These are phyloP conservation scores for Trypanosoma theileri DNA, from an alignment of 208 protist genomes.

Conservation along the genomic window DNA sequence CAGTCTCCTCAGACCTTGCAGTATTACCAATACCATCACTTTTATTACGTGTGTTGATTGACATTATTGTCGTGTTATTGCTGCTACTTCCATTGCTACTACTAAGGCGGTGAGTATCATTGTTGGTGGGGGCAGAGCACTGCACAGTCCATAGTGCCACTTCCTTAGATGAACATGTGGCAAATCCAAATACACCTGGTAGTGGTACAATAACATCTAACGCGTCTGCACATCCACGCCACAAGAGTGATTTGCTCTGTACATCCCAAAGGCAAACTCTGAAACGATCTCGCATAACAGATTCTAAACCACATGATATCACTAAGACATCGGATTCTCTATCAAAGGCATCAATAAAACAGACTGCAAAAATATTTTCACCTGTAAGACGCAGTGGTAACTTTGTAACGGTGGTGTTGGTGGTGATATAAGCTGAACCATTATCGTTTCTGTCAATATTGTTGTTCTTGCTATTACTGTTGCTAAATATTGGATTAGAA, in stretches of 20 bases:
- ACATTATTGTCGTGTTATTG: too few species aligned
- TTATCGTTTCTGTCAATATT: too few species aligned
- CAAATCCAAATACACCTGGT: slow-evolving; percentile 46
- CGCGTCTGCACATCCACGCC: slow-evolving; percentile 67
- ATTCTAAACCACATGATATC: slow-evolving; percentile 63
- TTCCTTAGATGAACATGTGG: slow-evolving; percentile 39
- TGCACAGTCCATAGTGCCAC: slow-evolving; percentile 31
- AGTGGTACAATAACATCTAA: slow-evolving; percentile 54
- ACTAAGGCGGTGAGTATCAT: not conserved
- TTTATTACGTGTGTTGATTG: not conserved
- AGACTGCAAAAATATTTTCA: slow-evolving; percentile 50
- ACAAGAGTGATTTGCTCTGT: slow-evolving; percentile 40
- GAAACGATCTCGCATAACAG: slow-evolving; percentile 22
- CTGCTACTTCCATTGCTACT: not conserved
- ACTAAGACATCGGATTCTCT: slow-evolving; percentile 46
- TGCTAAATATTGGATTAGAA: slow-evolving; percentile 37
- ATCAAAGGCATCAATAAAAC: slow-evolving; percentile 48
- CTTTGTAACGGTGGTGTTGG: slow-evolving; percentile 24
- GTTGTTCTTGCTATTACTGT: not conserved
- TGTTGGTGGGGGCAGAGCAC: not conserved
- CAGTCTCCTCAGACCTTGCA: slow-evolving; percentile 1
- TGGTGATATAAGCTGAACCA: too few species aligned
- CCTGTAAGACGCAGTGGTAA: slow-evolving; percentile 57
- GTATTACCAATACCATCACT: not conserved
- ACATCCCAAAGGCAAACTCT: slow-evolving; percentile 69